Base-by-base conservation (phyloP, 768 basidiomycete genomes). In the Hygrophorus pudorinus region DNA sequence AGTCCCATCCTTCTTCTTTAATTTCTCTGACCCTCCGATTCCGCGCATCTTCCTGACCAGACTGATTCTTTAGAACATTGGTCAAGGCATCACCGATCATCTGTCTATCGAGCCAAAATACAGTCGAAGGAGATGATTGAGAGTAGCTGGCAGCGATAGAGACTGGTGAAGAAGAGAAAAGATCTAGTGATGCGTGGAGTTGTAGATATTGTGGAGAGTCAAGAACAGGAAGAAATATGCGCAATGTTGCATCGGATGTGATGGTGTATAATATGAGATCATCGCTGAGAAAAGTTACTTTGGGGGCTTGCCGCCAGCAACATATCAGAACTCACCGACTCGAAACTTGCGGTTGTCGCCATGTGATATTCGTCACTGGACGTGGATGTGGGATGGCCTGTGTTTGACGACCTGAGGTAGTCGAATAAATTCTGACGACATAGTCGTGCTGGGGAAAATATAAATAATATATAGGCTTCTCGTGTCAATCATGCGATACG, bases 211-310 rank as follows among this genome's bases (percentile, higher is more conserved):
- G 78, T 10, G 90, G 89, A 12, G 81, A 78, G 59, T 96, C 92
- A 36, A 96, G 65, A 10, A 96, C 87, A 4, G 92, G 88, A 28
- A 86, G 65, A 60, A 88, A 93, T 54, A 96, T 78, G 17, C 92
- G 79, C 29, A 94, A 59, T 4, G 82, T 83, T 1, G 85, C 76
- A 53, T 92, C 86, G 18, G 78, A 75, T 11, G 92, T 89, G 48
- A 87, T 73, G 29, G 89, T 91, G 58, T 86, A 92, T 2, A 94
- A 68, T 44, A 83, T 78, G 2, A 82, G 66, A 56, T 88, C 85
- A 54, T 83, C 79, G 33, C 86, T 87, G 50, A 3, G 29, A 29
- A 14, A 18, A 16, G 38, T 9, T 35, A 32, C 44, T 6, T 20
- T 20, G 38, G 28, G 44, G 41, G 24, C 18, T 13, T 2, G 11